phyloP scores from a whole-genome alignment of 2,329 filamentous ascomycete species.

The Didymella keratinophila region DNA sequence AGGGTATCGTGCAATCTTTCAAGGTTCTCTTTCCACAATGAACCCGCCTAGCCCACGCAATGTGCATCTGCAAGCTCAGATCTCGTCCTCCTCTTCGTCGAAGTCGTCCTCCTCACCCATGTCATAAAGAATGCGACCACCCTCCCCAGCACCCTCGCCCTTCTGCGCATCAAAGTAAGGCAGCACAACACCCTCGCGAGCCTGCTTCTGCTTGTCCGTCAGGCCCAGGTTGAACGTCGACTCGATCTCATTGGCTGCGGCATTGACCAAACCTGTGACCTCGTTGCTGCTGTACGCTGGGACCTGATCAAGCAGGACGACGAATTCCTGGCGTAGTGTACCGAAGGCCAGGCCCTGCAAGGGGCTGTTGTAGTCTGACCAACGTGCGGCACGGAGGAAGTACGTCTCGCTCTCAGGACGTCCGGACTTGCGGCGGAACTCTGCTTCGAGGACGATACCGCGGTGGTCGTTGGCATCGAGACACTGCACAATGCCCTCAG shows the following conservation, averaged over 20 bases:
- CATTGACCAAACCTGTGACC: slow-evolving; percentile 36
- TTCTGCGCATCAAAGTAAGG: slow-evolving; percentile 98
- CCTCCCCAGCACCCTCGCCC: slow-evolving; percentile 73
- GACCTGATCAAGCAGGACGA: slow-evolving; percentile 77
- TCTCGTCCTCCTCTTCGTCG: slow-evolving; percentile 92
- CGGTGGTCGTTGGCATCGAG: slow-evolving; percentile 61
- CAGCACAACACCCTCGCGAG: slow-evolving; percentile 87
- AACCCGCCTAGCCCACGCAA: neutral
- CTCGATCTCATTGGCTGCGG: slow-evolving; percentile 39
- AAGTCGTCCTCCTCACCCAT: slow-evolving; percentile 98
- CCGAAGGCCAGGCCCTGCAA: slow-evolving; percentile 25
- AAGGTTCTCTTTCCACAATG: neutral
- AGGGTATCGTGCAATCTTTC: slow-evolving; percentile 6
- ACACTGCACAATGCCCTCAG: slow-evolving; percentile 80
- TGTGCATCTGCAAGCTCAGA: neutral
- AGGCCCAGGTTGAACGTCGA: slow-evolving; percentile 87
- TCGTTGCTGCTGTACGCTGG: slow-evolving; percentile 48
- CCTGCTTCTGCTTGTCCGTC: slow-evolving; percentile 87
- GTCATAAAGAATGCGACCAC: slow-evolving; percentile 93
- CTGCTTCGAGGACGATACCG: slow-evolving; percentile 80
- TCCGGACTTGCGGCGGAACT: slow-evolving; percentile 84
- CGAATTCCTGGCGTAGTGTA: slow-evolving; percentile 58
- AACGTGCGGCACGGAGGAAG: slow-evolving; percentile 53
- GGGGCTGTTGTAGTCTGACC: slow-evolving; percentile 30
- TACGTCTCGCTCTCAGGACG: slow-evolving; percentile 76